Base-by-base conservation (phyloP, 83 land plant species). In the Picea mariana region DNA sequence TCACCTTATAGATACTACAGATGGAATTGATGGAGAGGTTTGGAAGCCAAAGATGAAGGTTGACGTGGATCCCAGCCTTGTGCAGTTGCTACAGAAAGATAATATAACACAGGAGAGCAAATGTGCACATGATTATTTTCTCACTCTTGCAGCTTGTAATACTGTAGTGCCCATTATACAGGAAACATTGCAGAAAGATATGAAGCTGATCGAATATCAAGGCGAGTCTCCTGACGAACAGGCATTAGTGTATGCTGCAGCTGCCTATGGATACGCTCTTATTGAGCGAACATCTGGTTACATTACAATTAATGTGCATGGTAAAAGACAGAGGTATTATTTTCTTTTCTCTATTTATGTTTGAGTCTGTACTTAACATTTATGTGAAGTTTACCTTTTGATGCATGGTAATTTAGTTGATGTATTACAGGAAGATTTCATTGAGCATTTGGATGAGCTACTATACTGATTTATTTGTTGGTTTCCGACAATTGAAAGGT, bases 171-270 rank as follows among this genome's bases (percentile, higher is more conserved):
- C 95, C 75, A 77, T 93, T 4, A 59, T 86, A 34, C 61, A 66
- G 3, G 93, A 91, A 59, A 81, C 90, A n/a, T 58, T 80, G 63
- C 92, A 89, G 69, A 81, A 85, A 79, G 78, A 27, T 86, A 67
- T 55, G 17, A 65, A 75, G 23, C 11, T 66, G 38, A 80, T 97
- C 55, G 99, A 96, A 59, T 96, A 96, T 86, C 98, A 96, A 72
- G 97, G 98, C 11, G 98, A 97, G 82, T 97, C 99, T 67, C 98
- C 98, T 44, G 99, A 97, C 89, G 99, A 97, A 77, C 98, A 95
- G 81, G 99, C 98, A 63, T 81, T 97, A 83, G 96, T 85, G 34
- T 90, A 94, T 85, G 98, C 98, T 60, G 99, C 99, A 58, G 96
- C 98, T 38, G 85, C 98, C 13, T 90, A 97, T 91, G 99, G 99